phyloP scores from a whole-genome alignment of 2,329 filamentous ascomycete genomes.

The Penicillium nordicum region DNA sequence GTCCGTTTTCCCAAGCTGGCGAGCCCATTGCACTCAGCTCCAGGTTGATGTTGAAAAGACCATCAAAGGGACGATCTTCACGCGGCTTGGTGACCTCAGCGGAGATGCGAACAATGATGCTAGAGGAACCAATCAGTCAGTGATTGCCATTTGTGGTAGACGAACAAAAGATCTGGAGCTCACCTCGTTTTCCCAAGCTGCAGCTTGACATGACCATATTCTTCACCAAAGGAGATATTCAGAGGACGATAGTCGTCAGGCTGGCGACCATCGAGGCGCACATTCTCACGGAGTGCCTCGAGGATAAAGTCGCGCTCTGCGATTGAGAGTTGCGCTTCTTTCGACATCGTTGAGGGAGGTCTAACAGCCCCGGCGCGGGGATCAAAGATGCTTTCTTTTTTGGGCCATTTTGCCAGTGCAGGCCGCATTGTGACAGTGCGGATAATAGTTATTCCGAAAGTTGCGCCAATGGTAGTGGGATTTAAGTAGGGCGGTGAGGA shows the following conservation, averaged over 20 bases:
- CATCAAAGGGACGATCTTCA: conserved; percentile 87
- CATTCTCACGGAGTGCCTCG: conserved; percentile 73
- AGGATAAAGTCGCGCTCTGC: conserved; percentile 85
- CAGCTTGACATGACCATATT: conserved; percentile 86
- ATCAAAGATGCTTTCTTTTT: conserved; percentile 14
- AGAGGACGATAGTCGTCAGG: conserved; percentile 77
- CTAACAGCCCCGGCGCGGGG: conserved; percentile 21
- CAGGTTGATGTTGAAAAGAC: conserved; percentile 86
- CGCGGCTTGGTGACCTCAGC: conserved; percentile 84
- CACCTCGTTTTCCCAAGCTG: conserved; percentile 87
- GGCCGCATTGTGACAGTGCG: conserved; percentile 12
- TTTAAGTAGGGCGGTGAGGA: not conserved
- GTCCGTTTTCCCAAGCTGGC: conserved; percentile 81
- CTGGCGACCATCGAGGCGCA: conserved; percentile 78
- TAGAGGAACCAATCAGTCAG: conserved; percentile 40
- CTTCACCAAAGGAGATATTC: conserved; percentile 78
- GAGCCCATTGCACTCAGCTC: conserved; percentile 92
- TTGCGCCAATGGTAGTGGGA: not conserved
- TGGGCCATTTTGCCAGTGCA: conserved; percentile 19
- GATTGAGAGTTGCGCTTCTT: conserved; percentile 83
- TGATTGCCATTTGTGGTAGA: not conserved
- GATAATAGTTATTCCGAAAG: not conserved
- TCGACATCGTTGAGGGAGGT: conserved; percentile 63
- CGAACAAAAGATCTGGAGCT: conserved; percentile 13
- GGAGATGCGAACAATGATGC: conserved; percentile 79